Evolutionary conservation across 2,329 filamentous ascomycete genomes (phyloP), one percentile per base, ranked within the genome.

Genomic region (Pseudocercospora pini-densiflorae): DNA sequence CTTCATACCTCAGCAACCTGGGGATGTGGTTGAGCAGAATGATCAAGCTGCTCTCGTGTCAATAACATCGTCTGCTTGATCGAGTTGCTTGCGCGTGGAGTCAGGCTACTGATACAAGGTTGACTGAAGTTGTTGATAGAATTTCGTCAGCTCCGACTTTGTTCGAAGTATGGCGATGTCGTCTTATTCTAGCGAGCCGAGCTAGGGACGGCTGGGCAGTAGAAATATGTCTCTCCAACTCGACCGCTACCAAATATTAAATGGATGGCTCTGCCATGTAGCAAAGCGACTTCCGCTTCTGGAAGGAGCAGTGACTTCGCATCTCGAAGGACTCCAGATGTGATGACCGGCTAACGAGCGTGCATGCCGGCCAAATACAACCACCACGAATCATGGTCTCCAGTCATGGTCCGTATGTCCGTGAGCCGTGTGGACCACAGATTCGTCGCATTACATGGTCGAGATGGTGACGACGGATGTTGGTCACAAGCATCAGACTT

Each of bases 1-100:
- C 9, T 5, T 27, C 61, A 10, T 59, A 67, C 67, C 47, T 65
- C 69, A 12, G 55, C 60, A 3, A 71, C 65, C 40, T 70, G 67
- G 4, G 67, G 69, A 61, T 71, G 59, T 40, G 65, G 62, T 23
- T 63, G 61, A 5, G 67, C 47, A 16, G 62, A 67, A 10, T 57
- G 49, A 12, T 55, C 60, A n/a, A 69, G 47, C 33, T 71, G 65
- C 60, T 64, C 61, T 19, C 27, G 29, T 7, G 62, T 62, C 16
- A 71, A 16, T 53, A 71, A 59, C 67, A 71, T 69, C 10, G 36
- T 62, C 16, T 19, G 40, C 40, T 16, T 43, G 40, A 8, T 16
- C 40, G 6, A 19, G 5, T 43, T 43, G 16, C 40, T 43, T 19
- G 40, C 16, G 40, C 40, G 40, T 9, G 40, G 40, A 43, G 40